phyloP scores from a whole-genome alignment of 306 rosid genomes.

The Sechiopsis laciniata region DNA sequence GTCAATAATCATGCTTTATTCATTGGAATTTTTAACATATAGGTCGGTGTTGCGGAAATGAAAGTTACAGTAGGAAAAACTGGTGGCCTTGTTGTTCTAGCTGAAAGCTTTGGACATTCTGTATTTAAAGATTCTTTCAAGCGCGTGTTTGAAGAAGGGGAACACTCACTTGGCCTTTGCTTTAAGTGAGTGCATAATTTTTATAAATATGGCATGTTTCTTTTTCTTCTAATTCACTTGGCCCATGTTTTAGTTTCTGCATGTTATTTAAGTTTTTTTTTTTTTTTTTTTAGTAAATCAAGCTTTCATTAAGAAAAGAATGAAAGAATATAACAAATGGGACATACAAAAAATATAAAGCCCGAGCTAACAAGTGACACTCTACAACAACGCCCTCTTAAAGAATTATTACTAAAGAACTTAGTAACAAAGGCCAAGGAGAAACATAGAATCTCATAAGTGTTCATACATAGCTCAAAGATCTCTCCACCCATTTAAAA shows the following conservation, averaged over 20 bases:
- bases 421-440: too few species aligned
- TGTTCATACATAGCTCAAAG: too few species aligned
- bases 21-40: conserved; percentile 22
- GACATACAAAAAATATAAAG: too few species aligned
- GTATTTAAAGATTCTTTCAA: conserved; percentile 94
- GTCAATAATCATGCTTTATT: conserved; percentile 1
- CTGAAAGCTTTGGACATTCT: conserved; percentile 98
- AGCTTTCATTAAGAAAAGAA: too few species aligned
- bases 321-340: too few species aligned
- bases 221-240: conserved; percentile 9
- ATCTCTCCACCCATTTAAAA: too few species aligned
- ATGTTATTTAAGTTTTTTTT: neutral
- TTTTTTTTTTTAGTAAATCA: too few species aligned
- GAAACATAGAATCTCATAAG: too few species aligned
- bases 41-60: conserved; percentile 99
- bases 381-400: too few species aligned
- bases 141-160: conserved; percentile 88
- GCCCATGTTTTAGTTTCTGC: conserved; percentile 4
- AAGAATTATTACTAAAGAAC: too few species aligned
- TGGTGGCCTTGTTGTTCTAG: conserved; percentile 87
- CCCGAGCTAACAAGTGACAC: too few species aligned
- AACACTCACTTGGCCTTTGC: conserved; percentile 89
- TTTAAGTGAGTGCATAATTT: conserved; percentile 62
- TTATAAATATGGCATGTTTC: conserved; percentile 21
- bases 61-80: conserved; percentile 89